Base-by-base conservation (phyloP, 345 rosid species). In the Heritiera littoralis region DNA sequence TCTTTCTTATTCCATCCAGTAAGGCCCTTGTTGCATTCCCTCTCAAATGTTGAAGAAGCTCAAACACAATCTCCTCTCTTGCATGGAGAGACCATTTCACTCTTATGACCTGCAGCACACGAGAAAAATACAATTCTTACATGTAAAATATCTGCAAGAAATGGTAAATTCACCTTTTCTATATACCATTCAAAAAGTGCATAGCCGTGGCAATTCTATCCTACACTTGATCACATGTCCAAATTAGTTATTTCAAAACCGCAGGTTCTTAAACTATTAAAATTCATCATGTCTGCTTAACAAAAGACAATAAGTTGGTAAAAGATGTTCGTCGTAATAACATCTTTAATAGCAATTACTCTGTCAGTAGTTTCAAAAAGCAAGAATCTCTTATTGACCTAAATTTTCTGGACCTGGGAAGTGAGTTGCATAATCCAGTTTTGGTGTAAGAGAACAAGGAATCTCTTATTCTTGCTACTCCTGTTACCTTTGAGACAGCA, bases 71-170 rank as follows among this genome's bases (percentile, higher is more conserved):
- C 83, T 91, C 90, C 77, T 88, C 92, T 76, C 92, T 82, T 9
- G 91, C 93, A 63, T 91, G 92, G 66, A 91, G 93, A 0, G 91
- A 89, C 93, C 92, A 91, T 78, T 91, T 91, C 78, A 87, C 92
- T 74, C 95, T 80, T 78, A 91, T 91, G 51, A 89, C 93, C 90
- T 87, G 70, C 77, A 75, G 17, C 40, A 54, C 54, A 38, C 10
- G 9, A 30, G 63, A 52, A 45, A 61, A 61, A 14, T 55, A 60
- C 10, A 5, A 11, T 9, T 54, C 46, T 32, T 23, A 60, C 4
- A 60, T 60, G 17, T 4, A 63, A 63, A 23, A 63, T 2, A 30
- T 63, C 7, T 9, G 17, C 35, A 12, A 12, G 17, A 12, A 51
- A 51, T 9, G 55, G 55, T 51, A 41, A 51, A 17, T 55, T 52